Evolutionary conservation across 192 early-diverging fungal genomes (phyloP), one percentile per base, ranked within the genome.

Genomic region (Backusella sp.): DNA sequence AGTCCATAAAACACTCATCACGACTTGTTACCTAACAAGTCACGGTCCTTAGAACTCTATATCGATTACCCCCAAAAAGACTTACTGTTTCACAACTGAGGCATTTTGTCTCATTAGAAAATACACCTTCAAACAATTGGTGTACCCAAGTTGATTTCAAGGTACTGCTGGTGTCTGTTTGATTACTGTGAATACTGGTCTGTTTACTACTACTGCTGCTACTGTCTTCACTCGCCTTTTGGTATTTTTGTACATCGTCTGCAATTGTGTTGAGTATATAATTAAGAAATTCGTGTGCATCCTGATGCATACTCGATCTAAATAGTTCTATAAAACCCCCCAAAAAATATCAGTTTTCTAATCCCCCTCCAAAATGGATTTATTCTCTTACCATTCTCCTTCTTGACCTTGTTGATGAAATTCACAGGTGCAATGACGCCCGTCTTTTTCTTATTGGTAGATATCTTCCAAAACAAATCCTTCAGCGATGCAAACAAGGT

Each of bases 281-380:
- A 86, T 98, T 99, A 41, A 99, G 85, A 79, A 98, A 96, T 84
- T 99, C 98, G 80, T 99, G 98, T 0, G 97, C 97, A 82, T 99
- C 98, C 81, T 99, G 98, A 80, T 99, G 98, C 86, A 92, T 92
- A 32, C 93, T 96, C 76, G 92, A 91, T 62, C 94, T 90, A 78
- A 99, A 99, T 21, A 97, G 80, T 80, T 97, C 97, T 96, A 80
- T 6, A 39, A 39, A 52, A n/a, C n/a, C n/a, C n/a, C n/a, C n/a
- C n/a, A 2, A 32, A 68, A 32, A 32, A 32, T 46, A 71, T 44
- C 32, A 30, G 26, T 32, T 32, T 32, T 32, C 32, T 32, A 32
- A 32, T 1, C 2, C 32, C 32, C 32, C 2, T 3, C 32, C 32
- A 32, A 32, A 32, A 32, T 32, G 32, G 32, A 32, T 1, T 32